These are phyloP conservation scores for Suillus alpinus DNA, from an alignment of 768 basidiomycete genomes.

Conservation along the genomic window DNA sequence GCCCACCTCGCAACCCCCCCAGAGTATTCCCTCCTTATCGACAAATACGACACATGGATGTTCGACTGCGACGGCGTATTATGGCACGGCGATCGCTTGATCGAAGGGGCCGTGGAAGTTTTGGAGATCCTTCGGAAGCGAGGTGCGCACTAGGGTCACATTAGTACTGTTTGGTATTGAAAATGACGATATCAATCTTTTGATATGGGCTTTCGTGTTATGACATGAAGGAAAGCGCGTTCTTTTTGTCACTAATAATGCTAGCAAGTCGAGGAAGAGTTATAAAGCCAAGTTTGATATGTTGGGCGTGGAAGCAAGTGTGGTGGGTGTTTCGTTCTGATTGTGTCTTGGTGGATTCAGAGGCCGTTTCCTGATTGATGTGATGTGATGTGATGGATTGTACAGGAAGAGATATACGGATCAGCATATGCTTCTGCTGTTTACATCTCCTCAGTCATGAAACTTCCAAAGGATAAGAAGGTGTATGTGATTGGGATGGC, in stretches of 20 bases:
- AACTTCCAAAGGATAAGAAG: conserved; percentile 87
- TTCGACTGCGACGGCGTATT: conserved; percentile 97
- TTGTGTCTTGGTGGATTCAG: not conserved
- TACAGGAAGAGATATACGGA: conserved; percentile 96
- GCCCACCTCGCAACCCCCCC: conserved; percentile 30
- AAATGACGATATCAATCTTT: not conserved
- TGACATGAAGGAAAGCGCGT: conserved; percentile 65
- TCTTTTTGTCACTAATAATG: conserved; percentile 97
- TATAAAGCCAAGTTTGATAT: conserved; percentile 93
- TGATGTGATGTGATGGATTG: not conserved
- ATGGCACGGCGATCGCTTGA: conserved; percentile 79
- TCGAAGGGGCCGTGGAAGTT: conserved; percentile 78
- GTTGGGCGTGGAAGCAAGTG: conserved; percentile 79
- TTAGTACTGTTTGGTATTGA: not conserved
- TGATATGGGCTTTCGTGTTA: no score
- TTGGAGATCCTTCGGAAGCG: conserved; percentile 66
- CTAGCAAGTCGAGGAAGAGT: conserved; percentile 82
- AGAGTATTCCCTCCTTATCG: conserved; percentile 49
- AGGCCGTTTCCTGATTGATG: not conserved
- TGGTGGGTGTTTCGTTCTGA: conserved; percentile 49
- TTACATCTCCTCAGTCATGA: conserved; percentile 85
- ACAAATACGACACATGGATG: conserved; percentile 89
- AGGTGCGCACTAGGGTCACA: conserved; percentile 31
- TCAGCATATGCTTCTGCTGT: conserved; percentile 87
- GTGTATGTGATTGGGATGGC: conserved; percentile 94